phyloP scores from a whole-genome alignment of 2,329 filamentous ascomycete genomes.

The Paramyrothecium roridum region DNA sequence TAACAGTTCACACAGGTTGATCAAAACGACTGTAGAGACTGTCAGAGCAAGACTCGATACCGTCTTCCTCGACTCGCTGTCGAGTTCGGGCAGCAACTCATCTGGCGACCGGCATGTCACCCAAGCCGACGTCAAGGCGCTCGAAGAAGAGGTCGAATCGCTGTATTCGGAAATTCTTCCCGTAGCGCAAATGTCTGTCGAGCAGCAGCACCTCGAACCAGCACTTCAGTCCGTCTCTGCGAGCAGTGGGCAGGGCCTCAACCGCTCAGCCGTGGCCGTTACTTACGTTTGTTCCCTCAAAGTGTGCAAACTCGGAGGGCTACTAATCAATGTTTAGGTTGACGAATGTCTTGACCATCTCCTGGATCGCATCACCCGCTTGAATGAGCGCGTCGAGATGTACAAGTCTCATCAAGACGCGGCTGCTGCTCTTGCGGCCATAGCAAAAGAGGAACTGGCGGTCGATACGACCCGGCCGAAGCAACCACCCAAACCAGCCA shows the following conservation, averaged over 20 bases:
- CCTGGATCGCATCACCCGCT: conserved; percentile 39
- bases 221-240: conserved; percentile 45
- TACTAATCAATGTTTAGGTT: conserved; percentile 31
- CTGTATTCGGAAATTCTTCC: conserved; percentile 67
- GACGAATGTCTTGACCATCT: conserved; percentile 50
- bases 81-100: conserved; percentile 2
- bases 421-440: conserved; percentile 32
- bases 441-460: conserved; percentile 41
- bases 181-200: conserved; percentile 67
- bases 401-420: conserved; percentile 44
- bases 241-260: conserved; percentile 39
- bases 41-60: conserved; percentile 52
- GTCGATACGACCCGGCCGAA: conserved; percentile 13
- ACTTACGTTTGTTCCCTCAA: conserved; percentile 41
- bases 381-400: conserved; percentile 38
- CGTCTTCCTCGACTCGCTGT: conserved; percentile 48
- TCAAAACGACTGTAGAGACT: conserved; percentile 55
- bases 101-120: conserved; percentile 22
- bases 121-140: conserved; percentile 40
- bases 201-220: conserved; percentile 64
- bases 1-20: conserved; percentile 36
- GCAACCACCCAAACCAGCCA: conserved; percentile 15
- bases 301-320: too few species aligned
- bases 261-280: conserved; percentile 42
- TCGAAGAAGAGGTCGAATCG: conserved; percentile 66